Evolutionary conservation across 2,329 filamentous ascomycete genomes (phyloP).

Genomic region (Xylaria sp.): DNA sequence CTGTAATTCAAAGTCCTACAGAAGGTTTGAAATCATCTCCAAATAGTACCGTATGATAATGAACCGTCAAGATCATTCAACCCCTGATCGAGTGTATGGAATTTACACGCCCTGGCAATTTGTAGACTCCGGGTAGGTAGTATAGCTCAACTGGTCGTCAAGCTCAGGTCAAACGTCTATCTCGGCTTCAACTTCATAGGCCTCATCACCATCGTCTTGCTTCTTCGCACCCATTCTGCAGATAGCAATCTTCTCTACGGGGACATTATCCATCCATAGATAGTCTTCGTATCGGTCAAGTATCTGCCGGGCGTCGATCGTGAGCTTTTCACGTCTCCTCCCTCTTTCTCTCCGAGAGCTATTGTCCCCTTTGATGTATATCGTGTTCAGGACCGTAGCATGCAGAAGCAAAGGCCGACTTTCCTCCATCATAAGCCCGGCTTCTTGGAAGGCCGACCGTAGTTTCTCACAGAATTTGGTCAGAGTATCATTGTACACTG

Average conservation of each 20-base stretch:
- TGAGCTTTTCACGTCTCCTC: constrained; percentile 54
- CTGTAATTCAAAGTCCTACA: constrained; percentile 10
- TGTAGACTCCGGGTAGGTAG: background rate
- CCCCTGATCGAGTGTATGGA: background rate
- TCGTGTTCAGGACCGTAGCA: constrained; percentile 86
- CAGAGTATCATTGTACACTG: constrained; percentile 65
- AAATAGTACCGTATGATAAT: background rate
- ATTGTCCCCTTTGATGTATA: constrained; percentile 69
- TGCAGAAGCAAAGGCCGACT: constrained; percentile 77
- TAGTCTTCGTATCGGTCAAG: constrained; percentile 71
- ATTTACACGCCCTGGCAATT: constrained; percentile 1
- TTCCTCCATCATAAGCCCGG: constrained; percentile 67
- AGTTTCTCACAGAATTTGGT: constrained; percentile 68
- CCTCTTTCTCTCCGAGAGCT: constrained; percentile 41
- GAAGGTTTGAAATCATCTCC: background rate
- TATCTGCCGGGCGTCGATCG: constrained; percentile 66
- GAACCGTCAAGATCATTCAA: background rate
- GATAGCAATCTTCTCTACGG: constrained; percentile 77
- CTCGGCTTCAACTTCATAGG: constrained; percentile 65
- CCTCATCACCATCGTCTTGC: constrained; percentile 64
- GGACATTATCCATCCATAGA: constrained; percentile 76
- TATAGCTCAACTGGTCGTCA: background rate
- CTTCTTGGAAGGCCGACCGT: constrained; percentile 63
- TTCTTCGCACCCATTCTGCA: constrained; percentile 90
- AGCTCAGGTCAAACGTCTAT: constrained; percentile 47